phyloP scores from a whole-genome alignment of 1,284 basidiomycete genomes.

The Puccinia horiana region DNA sequence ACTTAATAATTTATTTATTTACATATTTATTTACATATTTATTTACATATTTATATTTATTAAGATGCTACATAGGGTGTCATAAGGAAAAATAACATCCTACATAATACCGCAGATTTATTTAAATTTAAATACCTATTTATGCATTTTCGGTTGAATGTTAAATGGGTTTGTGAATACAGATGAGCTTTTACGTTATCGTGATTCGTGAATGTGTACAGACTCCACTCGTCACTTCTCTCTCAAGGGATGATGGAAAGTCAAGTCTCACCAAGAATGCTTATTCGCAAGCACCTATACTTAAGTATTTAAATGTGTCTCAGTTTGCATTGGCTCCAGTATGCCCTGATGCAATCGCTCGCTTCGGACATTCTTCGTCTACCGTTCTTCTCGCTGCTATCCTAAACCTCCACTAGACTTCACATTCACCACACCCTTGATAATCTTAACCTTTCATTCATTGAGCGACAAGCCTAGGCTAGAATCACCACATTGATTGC shows the following conservation, averaged over 20 bases:
- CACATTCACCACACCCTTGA: not conserved
- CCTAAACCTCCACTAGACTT: not conserved
- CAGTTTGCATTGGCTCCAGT: not conserved
- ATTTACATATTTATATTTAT: not conserved
- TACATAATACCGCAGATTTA: slow-evolving; percentile 14
- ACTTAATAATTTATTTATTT: no score
- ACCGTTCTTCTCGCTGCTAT: not conserved
- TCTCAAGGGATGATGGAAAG: not conserved
- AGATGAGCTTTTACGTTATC: slow-evolving; percentile 14
- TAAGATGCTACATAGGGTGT: not conserved
- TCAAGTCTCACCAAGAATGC: not conserved
- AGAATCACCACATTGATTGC: not conserved
- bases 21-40: no score
- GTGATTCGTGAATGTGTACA: not conserved
- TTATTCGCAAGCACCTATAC: not conserved
- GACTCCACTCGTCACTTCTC: not conserved
- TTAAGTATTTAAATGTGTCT: not conserved
- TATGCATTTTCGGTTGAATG: slow-evolving; percentile 12
- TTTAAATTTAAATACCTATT: not conserved
- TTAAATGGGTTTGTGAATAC: not conserved
- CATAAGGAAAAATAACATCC: not conserved
- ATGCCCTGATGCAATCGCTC: not conserved
- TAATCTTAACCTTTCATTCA: not conserved
- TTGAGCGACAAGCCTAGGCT: not conserved
- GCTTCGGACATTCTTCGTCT: not conserved